Evolutionary conservation across 495 filamentous ascomycete species (phyloP), one percentile per base, ranked within the genome.

Genomic region (Penicilliopsis zonata): DNA sequence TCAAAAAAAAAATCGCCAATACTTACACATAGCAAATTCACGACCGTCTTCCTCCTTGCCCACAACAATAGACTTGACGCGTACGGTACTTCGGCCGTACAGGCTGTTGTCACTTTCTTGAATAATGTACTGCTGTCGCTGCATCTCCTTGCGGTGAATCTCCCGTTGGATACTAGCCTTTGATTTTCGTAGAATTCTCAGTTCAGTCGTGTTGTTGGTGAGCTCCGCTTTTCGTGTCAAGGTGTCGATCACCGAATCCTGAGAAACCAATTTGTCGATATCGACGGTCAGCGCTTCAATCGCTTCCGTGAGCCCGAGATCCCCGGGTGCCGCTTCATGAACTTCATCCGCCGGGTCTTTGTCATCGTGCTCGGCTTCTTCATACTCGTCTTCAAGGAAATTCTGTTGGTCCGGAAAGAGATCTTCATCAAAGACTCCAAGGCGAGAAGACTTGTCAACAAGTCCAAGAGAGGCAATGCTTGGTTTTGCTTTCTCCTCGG

Each of bases 91-190:
- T 9, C 90, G 80, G 10, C 90, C 90, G 52, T 90, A 95, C 24
- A 99, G 63, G 52, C 86, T 94, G 55, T 96, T 99, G 46, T 96
- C 92, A 49, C 86, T 94, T 52, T 96, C 88, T 52, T 99, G 92
- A 23, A 95, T 77, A 40, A 92, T 85, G 44, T 96, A 99, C 52
- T 96, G 92, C 55, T 94, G 87, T 24, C 86, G 69, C 55, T 99
- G 92, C 47, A 99, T 68, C 57, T 95, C 90, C 52, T 96, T 96
- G 18, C 90, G 74, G 23, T 83, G 71, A 22, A 94, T 85, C 50
- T 99, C 92, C 25, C 88, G 70, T 45, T 93, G 78, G 36, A 99
- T 65, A 50, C 88, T 95, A 10, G 82, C 76, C 49, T 88, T 94
- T 3, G 87, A 94, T 52, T 99, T 99, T 21, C 82, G 75, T 19